Conservation (phyloP, 2,329 filamentous ascomycete species). For the Zasmidium angulare region DNA sequence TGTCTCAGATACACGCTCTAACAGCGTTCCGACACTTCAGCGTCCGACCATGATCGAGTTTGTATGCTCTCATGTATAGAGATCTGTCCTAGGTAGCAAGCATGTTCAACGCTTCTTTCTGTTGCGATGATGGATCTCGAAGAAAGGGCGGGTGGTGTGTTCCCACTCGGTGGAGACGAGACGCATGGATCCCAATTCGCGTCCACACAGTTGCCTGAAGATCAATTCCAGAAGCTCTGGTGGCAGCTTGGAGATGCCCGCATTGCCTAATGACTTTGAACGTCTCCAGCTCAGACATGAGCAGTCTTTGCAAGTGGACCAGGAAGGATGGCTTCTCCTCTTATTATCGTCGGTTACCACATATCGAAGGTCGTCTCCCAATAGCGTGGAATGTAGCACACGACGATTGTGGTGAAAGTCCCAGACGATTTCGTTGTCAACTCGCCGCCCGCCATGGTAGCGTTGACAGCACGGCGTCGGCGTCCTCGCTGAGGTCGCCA, state of each 20-base stretch:
- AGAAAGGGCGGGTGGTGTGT: constrained; percentile 1
- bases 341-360: not conserved
- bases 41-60: too few species aligned
- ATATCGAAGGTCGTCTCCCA: not conserved
- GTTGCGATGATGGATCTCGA: not conserved
- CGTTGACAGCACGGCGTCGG: not conserved
- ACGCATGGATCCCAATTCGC: not conserved
- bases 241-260: not conserved
- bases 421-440: not conserved
- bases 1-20: too few species aligned
- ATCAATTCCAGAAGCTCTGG: not conserved
- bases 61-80: not conserved
- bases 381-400: not conserved
- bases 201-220: not conserved
- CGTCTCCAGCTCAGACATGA: not conserved
- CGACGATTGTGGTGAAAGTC: not conserved
- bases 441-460: not conserved
- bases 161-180: constrained; percentile 4
- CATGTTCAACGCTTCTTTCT: not conserved
- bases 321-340: not conserved
- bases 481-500: not conserved
- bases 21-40: too few species aligned
- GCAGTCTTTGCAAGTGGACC: not conserved
- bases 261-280: not conserved
- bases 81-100: too few species aligned